Percentiles rank a stretch among this genome's conserved stretches.
phyloP scores from a whole-genome alignment of 768 basidiomycete genomes.

The Trametes elegans region DNA sequence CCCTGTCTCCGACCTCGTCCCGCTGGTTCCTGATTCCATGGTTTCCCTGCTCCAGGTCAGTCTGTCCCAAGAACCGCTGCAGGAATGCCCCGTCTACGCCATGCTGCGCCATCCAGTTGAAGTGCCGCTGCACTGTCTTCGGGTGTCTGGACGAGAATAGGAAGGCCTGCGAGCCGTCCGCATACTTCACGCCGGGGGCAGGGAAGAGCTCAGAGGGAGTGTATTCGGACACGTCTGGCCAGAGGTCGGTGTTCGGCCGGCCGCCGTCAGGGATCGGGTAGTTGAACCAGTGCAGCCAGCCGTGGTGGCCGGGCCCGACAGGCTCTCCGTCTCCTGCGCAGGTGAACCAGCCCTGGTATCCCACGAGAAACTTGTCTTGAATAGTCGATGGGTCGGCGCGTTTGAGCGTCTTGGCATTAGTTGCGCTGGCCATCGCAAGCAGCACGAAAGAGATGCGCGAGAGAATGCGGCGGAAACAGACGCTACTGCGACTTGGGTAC shows the following conservation, averaged over 20 bases:
- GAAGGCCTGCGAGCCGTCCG: constrained; percentile 56
- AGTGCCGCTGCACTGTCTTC: constrained; percentile 72
- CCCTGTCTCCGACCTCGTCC: constrained; percentile 72
- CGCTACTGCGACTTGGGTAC: too few relatives aligned
- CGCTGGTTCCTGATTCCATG: constrained; percentile 60
- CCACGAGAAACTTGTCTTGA: constrained; percentile 80
- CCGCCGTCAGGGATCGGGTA: constrained; percentile 68
- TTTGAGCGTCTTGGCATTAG: constrained; percentile 20
- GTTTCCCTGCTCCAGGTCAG: constrained; percentile 52
- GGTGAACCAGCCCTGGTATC: constrained; percentile 85
- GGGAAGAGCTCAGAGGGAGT: constrained; percentile 67
- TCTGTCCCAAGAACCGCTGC: constrained; percentile 73
- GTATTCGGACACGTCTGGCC: constrained; percentile 77
- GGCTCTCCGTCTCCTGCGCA: constrained; percentile 32
- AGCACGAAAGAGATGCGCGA: neutral
- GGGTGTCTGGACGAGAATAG: constrained; percentile 79
- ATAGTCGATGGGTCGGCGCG: constrained; percentile 71
- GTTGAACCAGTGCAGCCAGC: constrained; percentile 86
- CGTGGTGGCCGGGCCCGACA: constrained; percentile 71
- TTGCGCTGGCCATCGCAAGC: constrained; percentile 8
- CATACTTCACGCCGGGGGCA: constrained; percentile 61
- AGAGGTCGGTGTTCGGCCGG: constrained; percentile 69
- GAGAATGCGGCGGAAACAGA: neutral
- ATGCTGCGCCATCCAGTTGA: constrained; percentile 82
- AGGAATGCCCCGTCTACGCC: constrained; percentile 80